phyloP scores from a whole-genome alignment of 139 green algal genomes.

The Chlamydomonas sp. region DNA sequence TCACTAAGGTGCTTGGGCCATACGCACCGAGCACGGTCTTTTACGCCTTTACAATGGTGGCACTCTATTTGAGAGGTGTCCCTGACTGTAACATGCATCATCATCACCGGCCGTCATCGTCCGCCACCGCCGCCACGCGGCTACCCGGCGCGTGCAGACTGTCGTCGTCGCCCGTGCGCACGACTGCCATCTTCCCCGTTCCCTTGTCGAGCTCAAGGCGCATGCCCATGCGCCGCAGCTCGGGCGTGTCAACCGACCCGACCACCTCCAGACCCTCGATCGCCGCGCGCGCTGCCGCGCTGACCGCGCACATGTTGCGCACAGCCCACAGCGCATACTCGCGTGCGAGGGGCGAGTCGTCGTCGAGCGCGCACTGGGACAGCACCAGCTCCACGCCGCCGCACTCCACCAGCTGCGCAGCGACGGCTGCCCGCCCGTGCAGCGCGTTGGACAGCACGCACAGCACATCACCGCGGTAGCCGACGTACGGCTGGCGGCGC shows the following conservation, averaged over 20 bases:
- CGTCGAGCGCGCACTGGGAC: conserved; percentile 49
- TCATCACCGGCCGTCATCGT: too few species aligned
- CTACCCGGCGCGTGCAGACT: too few species aligned
- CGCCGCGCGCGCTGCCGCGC: conserved; percentile 28
- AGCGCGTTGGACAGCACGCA: conserved; percentile 56
- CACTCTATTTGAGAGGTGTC: too few species aligned
- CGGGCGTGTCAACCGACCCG: conserved; percentile 43
- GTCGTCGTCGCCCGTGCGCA: too few species aligned
- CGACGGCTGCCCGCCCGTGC: conserved; percentile 24
- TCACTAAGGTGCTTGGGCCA: too few species aligned
- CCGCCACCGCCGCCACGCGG: too few species aligned
- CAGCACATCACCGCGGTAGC: conserved; percentile 67
- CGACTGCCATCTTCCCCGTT: conserved; percentile 51
- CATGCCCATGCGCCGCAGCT: conserved; percentile 54
- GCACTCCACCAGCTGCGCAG: neutral
- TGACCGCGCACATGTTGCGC: conserved; percentile 79
- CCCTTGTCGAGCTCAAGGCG: conserved; percentile 56
- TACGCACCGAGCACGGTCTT: too few species aligned
- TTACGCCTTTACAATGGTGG: too few species aligned
- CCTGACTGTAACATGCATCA: too few species aligned
- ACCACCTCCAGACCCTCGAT: conserved; percentile 19
- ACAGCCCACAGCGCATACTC: conserved; percentile 88
- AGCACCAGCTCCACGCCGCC: conserved; percentile 61
- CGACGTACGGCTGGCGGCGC: conserved; percentile 41
- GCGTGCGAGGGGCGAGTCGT: conserved; percentile 53